Evolutionary conservation across 768 basidiomycete genomes (phyloP).

Genomic region (Chlorophyllum brunneum): DNA sequence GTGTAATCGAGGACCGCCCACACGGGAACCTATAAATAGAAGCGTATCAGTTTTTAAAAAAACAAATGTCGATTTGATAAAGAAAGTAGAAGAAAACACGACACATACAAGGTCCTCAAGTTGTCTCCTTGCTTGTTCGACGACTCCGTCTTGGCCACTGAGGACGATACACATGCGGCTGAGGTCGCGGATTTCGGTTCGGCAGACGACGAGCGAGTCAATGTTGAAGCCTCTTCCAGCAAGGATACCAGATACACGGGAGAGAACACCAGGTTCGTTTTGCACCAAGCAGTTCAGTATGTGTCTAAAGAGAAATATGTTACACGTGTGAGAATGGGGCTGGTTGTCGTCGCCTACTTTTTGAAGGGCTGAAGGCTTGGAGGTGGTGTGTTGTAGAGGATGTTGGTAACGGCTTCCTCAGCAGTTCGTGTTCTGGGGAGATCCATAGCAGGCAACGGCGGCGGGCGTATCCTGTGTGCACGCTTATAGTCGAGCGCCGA

Average conservation of each 20-base stretch:
- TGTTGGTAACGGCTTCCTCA: slow-evolving; percentile 96
- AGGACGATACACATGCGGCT: slow-evolving; percentile 98
- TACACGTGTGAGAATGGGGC: neutral
- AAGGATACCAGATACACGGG: slow-evolving; percentile 94
- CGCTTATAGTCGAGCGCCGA: slow-evolving; percentile 93
- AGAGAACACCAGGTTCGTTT: slow-evolving; percentile 99
- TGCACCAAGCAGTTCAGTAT: slow-evolving; percentile 97
- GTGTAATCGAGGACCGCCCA: slow-evolving; percentile 99
- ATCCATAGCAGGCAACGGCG: slow-evolving; percentile 83
- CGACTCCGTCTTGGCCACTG: slow-evolving; percentile 93
- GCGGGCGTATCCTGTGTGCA: slow-evolving; percentile 65
- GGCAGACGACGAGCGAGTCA: slow-evolving; percentile 96
- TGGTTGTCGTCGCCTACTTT: slow-evolving; percentile 49
- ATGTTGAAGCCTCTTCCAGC: slow-evolving; percentile 98
- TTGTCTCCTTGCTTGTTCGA: slow-evolving; percentile 94
- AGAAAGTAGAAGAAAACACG: neutral
- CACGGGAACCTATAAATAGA: slow-evolving; percentile 76
- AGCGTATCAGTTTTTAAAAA: neutral
- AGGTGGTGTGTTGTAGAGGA: slow-evolving; percentile 93
- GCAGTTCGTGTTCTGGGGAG: slow-evolving; percentile 80
- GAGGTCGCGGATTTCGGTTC: slow-evolving; percentile 94
- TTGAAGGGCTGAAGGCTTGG: slow-evolving; percentile 90
- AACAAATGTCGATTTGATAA: neutral
- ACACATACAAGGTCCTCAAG: slow-evolving; percentile 88
- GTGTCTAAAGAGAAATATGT: slow-evolving; percentile 52